Conservation (phyloP, 139 green algal species). For the Spirogloea muscicola region DNA sequence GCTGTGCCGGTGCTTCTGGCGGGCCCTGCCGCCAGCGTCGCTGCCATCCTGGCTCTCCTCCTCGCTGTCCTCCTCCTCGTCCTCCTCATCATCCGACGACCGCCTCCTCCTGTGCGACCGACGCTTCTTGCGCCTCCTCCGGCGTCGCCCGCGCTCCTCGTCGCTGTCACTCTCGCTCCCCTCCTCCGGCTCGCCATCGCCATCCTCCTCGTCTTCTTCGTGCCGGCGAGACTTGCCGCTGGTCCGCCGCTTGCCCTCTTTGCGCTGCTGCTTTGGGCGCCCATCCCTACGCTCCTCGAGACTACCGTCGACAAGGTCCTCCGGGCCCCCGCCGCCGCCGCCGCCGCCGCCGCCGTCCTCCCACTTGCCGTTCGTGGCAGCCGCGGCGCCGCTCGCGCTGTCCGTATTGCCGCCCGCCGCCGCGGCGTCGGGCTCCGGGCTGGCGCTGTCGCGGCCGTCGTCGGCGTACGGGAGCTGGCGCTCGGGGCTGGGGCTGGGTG, state of each 20-base stretch:
- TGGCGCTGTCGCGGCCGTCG: background rate
- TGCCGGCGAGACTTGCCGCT: too few relatives aligned
- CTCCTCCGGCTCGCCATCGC: background rate
- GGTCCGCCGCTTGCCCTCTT: background rate
- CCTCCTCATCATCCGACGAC: background rate
- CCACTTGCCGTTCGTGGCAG: too few relatives aligned
- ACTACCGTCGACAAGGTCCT: too few relatives aligned
- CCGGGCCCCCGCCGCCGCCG: too few relatives aligned
- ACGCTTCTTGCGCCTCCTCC: constrained; percentile 7
- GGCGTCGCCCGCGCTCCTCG: background rate
- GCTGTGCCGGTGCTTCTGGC: constrained; percentile 2
- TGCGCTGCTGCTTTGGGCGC: background rate
- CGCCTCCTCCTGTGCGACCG: background rate
- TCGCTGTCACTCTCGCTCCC: background rate
- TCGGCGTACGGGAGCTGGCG: background rate
- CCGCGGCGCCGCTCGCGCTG: too few relatives aligned
- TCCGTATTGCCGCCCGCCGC: too few relatives aligned
- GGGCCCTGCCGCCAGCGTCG: background rate
- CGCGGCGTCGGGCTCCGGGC: too few relatives aligned
- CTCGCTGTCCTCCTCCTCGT: background rate
- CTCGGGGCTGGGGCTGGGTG: constrained; percentile 1
- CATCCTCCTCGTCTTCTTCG: constrained; percentile 2
- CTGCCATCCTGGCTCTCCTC: constrained; percentile 18
- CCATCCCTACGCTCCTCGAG: too few relatives aligned
- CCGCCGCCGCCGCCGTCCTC: too few relatives aligned